These are phyloP conservation scores for Chlamydomonas sp. DNA, from an alignment of 139 green algal genomes.

Conservation along the genomic window DNA sequence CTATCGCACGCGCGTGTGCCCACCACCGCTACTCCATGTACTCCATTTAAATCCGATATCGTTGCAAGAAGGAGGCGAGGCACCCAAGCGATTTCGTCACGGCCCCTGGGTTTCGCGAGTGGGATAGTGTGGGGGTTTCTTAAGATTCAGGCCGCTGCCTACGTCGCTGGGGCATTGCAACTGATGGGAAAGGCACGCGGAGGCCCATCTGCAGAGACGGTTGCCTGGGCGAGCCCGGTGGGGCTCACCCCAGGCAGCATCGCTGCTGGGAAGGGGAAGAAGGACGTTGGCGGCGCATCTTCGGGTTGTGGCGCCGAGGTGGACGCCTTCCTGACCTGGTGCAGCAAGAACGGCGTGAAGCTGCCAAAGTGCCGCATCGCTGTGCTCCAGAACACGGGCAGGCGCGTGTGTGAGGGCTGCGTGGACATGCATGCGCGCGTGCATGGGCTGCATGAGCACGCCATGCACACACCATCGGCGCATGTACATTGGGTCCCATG, in stretches of 20 bases:
- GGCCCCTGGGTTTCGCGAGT: too few species aligned
- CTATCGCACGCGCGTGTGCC: too few species aligned
- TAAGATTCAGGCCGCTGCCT: neutral
- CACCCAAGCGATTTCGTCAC: too few species aligned
- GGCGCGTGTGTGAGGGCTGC: conserved; percentile 16
- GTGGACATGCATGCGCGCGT: conserved; percentile 15
- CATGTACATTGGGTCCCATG: too few species aligned
- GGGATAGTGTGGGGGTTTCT: too few species aligned
- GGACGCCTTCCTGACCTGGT: conserved; percentile 2
- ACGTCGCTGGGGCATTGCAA: neutral
- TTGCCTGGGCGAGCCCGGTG: neutral
- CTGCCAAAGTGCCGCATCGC: conserved; percentile 12
- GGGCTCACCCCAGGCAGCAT: neutral
- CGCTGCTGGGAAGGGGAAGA: neutral
- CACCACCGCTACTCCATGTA: too few species aligned
- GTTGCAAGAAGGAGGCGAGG: too few species aligned
- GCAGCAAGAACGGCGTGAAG: neutral
- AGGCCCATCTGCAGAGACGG: neutral
- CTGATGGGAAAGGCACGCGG: neutral
- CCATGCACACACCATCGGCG: too few species aligned
- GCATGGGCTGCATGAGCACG: too few species aligned
- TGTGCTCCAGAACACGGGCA: neutral
- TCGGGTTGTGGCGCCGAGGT: neutral
- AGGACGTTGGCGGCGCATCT: neutral
- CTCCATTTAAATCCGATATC: too few species aligned